Evolutionary conservation across 2,329 filamentous ascomycete species (phyloP), one percentile per base, ranked within the genome.

Genomic region (Penicillium sp.): DNA sequence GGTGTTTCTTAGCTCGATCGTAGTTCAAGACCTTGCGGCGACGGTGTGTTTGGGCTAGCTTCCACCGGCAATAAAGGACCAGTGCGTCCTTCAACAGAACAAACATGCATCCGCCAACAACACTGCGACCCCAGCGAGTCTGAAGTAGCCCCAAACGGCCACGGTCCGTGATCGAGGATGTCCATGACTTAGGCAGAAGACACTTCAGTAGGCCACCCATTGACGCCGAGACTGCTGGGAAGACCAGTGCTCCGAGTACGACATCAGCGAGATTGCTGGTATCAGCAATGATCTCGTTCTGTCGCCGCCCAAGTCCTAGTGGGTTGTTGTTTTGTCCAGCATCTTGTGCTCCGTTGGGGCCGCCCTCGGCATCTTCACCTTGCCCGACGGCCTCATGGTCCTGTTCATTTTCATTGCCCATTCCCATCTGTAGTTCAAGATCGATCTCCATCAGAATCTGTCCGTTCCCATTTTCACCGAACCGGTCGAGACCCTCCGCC

Each of bases 71-170:
- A 65, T 87, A 88, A 2, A 87, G 73, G 64, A 85, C 75, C 34
- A 87, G 65, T 7, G 82, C 82, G 70, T 88, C 86, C 72, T 93
- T 94, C 50, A 96, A 73, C 10, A 96, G 86, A 16, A 97, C 87
- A 66, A 93, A 96, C 20, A 96, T 76, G 69, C 90, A 94, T 0
- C 94, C 94, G 1, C 94, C 94, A 1, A 94, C 82, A 3, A 99
- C 79, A 67, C 90, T 97, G 54, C 94, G 82, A 1, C 92, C 94
- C 91, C 94, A 97, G 56, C 87, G 85, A 64, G 89, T 85, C 68
- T 94, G 89, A 32, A 99, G 73, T 26, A 97, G 78, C 0, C 89
- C 87, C 0, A 84, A 83, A 3, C 82, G 78, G 35, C 78, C 70
- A 31, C 70, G 68, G 46, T 75, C 71, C 51, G 72, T 60, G 32